These are phyloP conservation scores for Crithidia sp. DNA, from an alignment of 208 protist species.

Conservation along the genomic window DNA sequence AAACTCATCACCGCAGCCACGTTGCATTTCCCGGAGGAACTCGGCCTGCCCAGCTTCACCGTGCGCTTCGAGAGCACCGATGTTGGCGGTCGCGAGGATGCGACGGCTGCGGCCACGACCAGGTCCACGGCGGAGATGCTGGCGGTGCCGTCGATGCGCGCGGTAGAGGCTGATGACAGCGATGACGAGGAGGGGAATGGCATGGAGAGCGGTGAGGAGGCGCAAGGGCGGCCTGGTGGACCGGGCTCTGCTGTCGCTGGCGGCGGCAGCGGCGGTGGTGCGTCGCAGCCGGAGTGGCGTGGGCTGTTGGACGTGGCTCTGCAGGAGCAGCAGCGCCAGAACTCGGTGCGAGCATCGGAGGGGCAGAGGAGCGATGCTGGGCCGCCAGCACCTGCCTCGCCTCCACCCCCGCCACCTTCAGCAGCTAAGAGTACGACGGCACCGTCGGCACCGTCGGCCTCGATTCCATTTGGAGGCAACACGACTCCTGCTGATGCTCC, in stretches of 20 bases:
- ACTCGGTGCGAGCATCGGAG: not conserved
- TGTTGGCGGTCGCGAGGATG: slow-evolving; percentile 2
- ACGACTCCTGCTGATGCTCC: too few species aligned
- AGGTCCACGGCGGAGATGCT: slow-evolving; percentile 51
- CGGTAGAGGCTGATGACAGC: slow-evolving; percentile 21
- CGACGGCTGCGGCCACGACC: slow-evolving; percentile 37
- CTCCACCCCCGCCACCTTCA: not conserved
- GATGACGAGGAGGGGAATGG: slow-evolving; percentile 13
- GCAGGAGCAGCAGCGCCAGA: slow-evolving; percentile 24
- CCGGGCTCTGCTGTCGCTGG: not conserved
- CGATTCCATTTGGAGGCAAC: slow-evolving; percentile 17
- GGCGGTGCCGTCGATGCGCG: slow-evolving; percentile 34
- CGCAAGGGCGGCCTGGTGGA: not conserved
- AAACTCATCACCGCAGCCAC: slow-evolving; percentile 28
- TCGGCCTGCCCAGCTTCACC: slow-evolving; percentile 50
- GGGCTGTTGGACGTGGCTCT: slow-evolving; percentile 45
- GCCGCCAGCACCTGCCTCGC: not conserved
- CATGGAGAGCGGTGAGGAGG: not conserved
- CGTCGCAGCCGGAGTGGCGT: slow-evolving; percentile 32
- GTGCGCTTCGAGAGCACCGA: slow-evolving; percentile 47
- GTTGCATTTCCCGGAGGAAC: slow-evolving; percentile 73
- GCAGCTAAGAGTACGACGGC: not conserved
- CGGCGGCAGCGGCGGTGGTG: not conserved
- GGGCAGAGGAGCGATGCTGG: not conserved
- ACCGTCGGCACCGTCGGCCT: slow-evolving; percentile 2